Evolutionary conservation across 2,329 filamentous ascomycete species (phyloP), one percentile per base, ranked within the genome.

Genomic region (Diaporthe citriasiana): DNA sequence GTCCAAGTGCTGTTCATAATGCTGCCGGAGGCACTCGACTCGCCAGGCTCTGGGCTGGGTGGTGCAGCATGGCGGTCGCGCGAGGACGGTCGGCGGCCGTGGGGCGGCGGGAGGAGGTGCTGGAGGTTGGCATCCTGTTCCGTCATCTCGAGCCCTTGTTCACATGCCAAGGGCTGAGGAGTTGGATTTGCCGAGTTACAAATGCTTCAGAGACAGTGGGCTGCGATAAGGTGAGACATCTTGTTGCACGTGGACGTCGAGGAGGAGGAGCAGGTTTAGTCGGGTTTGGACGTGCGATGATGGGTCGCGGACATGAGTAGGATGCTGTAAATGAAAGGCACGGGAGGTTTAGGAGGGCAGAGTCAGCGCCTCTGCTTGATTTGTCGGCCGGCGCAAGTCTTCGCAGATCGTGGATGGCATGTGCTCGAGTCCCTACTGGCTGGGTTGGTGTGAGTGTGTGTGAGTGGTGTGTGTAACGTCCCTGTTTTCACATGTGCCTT

Each of bases 1-100:
- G 73, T 60, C 68, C 68, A 72, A 45, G 70, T 51, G 60, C 47
- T 72, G 59, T 75, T 73, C 45, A 73, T 71, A 25, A 79, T 73
- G 73, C 82, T 83, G 4, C 78, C 81, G n/a, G 80, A 76, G 19
- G 79, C 79, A 75, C 85, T 88, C 71, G 87, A 84, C 77, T 87
- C 86, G 75, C 84, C 85, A 12, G 82, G 83, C 57, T 87, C 86
- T 53, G 60, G 74, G 51, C 77, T 85, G 82, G 77, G 83, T 84
- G 63, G 56, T n/a, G 65, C 66, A 47, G 40, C 70, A 59, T 71
- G 59, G 38, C 55, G 63, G 53, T 51, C 70, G 30, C 55, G 70
- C 19, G 69, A 72, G 19, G 65, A 35, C 1, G 57, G 63, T 53
- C 63, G 33, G 40, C 59, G 70, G 47, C 40, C 72, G n/a, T 38